Conservation (phyloP, 148 eudicot genomes). For the Arbutus unedo region DNA sequence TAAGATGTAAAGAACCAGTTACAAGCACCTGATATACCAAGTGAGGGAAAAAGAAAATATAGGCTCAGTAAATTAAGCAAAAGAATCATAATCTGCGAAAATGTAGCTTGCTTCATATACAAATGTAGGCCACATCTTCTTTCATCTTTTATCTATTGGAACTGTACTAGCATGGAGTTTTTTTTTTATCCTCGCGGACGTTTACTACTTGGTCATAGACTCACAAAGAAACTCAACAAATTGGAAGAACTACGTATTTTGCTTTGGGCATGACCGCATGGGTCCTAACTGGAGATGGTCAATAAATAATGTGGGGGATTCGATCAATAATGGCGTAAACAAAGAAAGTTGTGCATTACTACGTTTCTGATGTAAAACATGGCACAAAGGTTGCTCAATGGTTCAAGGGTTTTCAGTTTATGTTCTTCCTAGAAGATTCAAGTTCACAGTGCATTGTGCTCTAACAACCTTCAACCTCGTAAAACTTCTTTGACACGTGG, state of each 20-base stretch:
- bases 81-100: not conserved
- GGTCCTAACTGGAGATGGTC: not conserved
- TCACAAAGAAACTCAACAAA: not conserved
- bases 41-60: not conserved
- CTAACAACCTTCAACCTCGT: not conserved
- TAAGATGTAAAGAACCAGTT: constrained; percentile 85
- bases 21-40: constrained; percentile 68
- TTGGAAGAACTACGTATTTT: not conserved
- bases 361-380: not conserved
- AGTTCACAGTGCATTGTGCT: not conserved
- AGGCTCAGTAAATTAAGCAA: not conserved
- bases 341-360: not conserved
- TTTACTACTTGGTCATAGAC: not conserved
- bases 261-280: no score
- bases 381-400: not conserved
- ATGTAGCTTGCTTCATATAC: not conserved
- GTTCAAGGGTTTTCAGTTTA: not conserved
- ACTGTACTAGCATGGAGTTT: not conserved
- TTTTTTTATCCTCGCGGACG: not conserved
- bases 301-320: not conserved
- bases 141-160: not conserved
- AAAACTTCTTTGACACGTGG: not conserved
- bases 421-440: not conserved
- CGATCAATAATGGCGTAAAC: not conserved
- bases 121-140: not conserved